Evolutionary conservation across 495 filamentous ascomycete species (phyloP), one percentile per base, ranked within the genome.

Genomic region (Endocarpon pusillum): DNA sequence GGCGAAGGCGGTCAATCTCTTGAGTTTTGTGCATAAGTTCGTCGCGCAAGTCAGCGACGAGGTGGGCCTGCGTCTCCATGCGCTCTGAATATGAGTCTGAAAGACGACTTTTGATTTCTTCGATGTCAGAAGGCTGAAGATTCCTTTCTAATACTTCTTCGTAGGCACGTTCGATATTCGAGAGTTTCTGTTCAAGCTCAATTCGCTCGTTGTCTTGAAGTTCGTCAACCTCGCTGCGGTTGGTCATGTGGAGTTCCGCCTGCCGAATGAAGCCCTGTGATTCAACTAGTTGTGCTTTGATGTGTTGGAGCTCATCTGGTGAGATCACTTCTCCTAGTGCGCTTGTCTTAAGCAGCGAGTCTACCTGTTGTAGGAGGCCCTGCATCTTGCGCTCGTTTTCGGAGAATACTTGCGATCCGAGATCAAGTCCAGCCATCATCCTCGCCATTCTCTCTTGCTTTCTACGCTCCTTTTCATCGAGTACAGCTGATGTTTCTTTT

Each of bases 381-480:
- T 80, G 71, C 25, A 97, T 75, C 31, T 72, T 75, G 38, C 75
- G 68, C 51, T 94, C 89, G 46, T 93, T 94, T 22, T 83, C 78
- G 26, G 81, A 89, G 55, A 94, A 85, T 11, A 83, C 71, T 35
- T 94, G 85, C 15, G 73, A 78, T 23, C 81, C 84, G 21, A 94
- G 69, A 48, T 96, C 86, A 41, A 97, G 94, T 4, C 87, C 81
- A 32, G 89, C 87, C 87, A 97, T 94, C 89, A 97, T 97, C 69
- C 94, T 82, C 19, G 89, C 89, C 89, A 97, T 97, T 51, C 84
- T 83, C 60, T 96, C 89, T 4, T 82, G 81, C 64, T 96, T 97
- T 64, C 84, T 86, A 66, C 83, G 86, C 55, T 96, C 89, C 62
- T 96, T 97, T 58, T 94, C 89, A 44, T 94, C 85, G 2, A 87